These are phyloP conservation scores for Neofusicoccum laricinum DNA, from an alignment of 2,329 filamentous ascomycete species.

Conservation along the genomic window DNA sequence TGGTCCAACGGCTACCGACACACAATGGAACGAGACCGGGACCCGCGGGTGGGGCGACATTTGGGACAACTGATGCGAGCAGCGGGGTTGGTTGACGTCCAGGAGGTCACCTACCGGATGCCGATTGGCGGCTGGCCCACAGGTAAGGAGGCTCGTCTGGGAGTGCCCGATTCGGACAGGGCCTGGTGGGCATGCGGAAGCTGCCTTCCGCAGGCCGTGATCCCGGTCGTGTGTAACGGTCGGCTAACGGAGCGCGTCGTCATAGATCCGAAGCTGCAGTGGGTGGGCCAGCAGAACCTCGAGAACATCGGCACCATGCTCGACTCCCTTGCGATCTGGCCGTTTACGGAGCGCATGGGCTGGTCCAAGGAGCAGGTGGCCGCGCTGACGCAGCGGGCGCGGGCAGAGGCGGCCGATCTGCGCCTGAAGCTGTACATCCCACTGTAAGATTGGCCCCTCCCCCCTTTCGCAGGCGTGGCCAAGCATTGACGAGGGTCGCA, in stretches of 20 bases:
- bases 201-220: not conserved
- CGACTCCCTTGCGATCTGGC: conserved; percentile 37
- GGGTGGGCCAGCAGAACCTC: conserved; percentile 29
- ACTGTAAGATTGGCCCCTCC: conserved; percentile 28
- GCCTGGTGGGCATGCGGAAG: conserved; percentile 2
- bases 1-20: conserved; percentile 36
- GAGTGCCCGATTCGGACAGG: not conserved
- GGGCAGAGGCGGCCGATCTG: conserved; percentile 28
- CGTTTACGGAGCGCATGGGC: conserved; percentile 32
- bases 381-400: conserved; percentile 28
- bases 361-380: conserved; percentile 31
- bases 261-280: conserved; percentile 30
- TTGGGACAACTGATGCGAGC: conserved; percentile 29
- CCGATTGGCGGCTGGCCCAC: conserved; percentile 37
- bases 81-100: conserved; percentile 32
- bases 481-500: not conserved
- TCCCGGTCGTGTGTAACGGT: not conserved
- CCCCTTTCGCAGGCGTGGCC: not conserved
- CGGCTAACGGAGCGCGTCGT: not conserved
- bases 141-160: conserved; percentile 25
- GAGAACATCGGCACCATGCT: conserved; percentile 33
- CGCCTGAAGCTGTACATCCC: conserved; percentile 36
- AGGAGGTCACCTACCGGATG: conserved; percentile 27
- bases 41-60: conserved; percentile 32
- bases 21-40: conserved; percentile 34